Base-by-base conservation (phyloP, 1,284 basidiomycete species). In the Apiotrichum montevideense region DNA sequence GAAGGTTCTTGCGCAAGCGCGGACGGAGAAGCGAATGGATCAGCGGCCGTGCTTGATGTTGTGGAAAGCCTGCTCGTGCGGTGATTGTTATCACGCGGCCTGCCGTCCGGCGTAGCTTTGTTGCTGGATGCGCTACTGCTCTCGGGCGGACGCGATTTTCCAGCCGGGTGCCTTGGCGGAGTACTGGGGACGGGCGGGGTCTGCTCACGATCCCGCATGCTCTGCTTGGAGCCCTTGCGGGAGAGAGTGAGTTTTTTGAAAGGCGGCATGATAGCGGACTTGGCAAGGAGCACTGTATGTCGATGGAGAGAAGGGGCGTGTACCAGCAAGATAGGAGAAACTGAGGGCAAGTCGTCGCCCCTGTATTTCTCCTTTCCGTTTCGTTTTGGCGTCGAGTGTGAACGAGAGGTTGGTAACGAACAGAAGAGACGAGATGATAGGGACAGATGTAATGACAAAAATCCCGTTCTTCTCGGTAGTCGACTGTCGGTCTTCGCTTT, bases 221-320 rank as follows among this genome's bases (percentile, higher is more conserved):
- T 48, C 10, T 39, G 37, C 15, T 43, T 41, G 5, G 58, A 59
- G 45, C 43, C 10, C 47, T 59, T 59, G 39, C 57, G 57, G 7
- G 50, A 49, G 40, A 59, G 14, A 6, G 54, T 52, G 46, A 59
- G 45, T 34, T 56, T 59, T 32, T 54, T 47, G 35, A 56, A 29
- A 29, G 29, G 40, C 6, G 56, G 44, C 52, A 48, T 58, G 11
- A 35, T 43, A 45, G 14, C 5, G 48, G 9, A 13, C 37, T 39
- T 2, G 37, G 37, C 9, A 4, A 39, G 29, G 29, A 29, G 29
- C 29, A 29, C 29, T 29, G 29, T 29, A 29, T 29, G 29, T 29
- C 29, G 29, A 29, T 29, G 29, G 29, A 29, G 29, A 29, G 3
- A 29, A 29, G 3, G 29, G 29, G 29, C 29, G 29, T 29, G 29